These are phyloP conservation scores for Malassezia japonica DNA, from an alignment of 1,284 basidiomycete species.

Conservation along the genomic window DNA sequence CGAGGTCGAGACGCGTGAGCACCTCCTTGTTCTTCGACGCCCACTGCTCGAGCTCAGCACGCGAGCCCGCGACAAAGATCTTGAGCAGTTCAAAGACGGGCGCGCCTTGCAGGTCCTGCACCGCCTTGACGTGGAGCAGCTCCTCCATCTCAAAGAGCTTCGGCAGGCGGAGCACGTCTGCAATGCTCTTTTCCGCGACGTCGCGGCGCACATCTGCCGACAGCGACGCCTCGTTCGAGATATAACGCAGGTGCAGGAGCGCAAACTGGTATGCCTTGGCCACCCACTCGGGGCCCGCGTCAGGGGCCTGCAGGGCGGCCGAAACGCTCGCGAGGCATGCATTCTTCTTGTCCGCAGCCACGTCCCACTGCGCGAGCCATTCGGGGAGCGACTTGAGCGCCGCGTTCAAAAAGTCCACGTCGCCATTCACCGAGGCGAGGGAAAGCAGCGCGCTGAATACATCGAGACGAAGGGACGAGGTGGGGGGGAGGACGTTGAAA, in stretches of 20 bases:
- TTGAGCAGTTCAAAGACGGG: constrained; percentile 34
- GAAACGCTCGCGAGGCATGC: constrained; percentile 30
- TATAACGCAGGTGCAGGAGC: constrained; percentile 38
- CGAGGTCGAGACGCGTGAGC: constrained; percentile 22
- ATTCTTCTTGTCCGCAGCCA: constrained; percentile 26
- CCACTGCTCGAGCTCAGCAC: constrained; percentile 27
- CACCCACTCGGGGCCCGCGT: constrained; percentile 28
- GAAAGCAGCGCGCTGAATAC: constrained; percentile 34
- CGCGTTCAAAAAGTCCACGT: constrained; percentile 36
- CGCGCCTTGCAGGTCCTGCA: constrained; percentile 23
- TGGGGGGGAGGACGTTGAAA: constrained; percentile 36
- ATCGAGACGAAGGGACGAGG: constrained; percentile 26
- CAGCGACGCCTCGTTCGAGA: constrained; percentile 20
- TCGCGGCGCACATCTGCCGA: constrained; percentile 14
- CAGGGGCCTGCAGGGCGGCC: constrained; percentile 27
- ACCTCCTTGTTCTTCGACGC: constrained; percentile 6
- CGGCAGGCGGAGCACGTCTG: constrained; percentile 35
- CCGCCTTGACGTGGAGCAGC: constrained; percentile 29
- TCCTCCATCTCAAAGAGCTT: constrained; percentile 44
- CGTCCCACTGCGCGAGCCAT: constrained; percentile 42
- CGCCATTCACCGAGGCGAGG: constrained; percentile 37
- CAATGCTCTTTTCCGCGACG: constrained; percentile 32
- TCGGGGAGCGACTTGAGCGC: constrained; percentile 29
- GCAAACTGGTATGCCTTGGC: constrained; percentile 35
- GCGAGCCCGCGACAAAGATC: constrained; percentile 35